A percentile compares a stretch with the other conserved stretches of the same genome.
These are phyloP conservation scores for Vigna radiata DNA, from an alignment of 306 rosid species.

Conservation along the genomic window DNA sequence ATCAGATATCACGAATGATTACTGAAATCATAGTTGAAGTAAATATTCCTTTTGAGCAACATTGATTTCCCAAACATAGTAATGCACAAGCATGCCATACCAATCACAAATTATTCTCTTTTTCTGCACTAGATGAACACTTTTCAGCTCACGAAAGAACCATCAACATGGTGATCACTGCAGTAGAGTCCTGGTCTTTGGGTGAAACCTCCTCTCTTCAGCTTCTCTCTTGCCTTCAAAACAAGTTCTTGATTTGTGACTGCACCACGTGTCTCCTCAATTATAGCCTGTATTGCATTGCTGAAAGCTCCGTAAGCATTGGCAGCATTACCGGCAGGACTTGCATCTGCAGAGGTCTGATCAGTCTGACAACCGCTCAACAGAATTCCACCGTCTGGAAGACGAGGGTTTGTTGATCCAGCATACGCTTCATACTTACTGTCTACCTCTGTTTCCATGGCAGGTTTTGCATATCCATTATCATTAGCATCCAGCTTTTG, in stretches of 20 bases:
- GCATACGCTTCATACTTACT: conserved; percentile 84
- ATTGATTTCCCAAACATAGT: conserved; percentile 38
- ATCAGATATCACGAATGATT: conserved; percentile 39
- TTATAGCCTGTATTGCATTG: conserved; percentile 79
- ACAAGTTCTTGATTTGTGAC: conserved; percentile 79
- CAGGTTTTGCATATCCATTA: conserved; percentile 76
- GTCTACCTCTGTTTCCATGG: conserved; percentile 62
- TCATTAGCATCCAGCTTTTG: conserved; percentile 75
- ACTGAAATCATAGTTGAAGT: conserved; percentile 52
- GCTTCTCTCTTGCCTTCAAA: conserved; percentile 62
- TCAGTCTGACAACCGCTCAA: conserved; percentile 87
- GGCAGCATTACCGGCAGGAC: conserved; percentile 63
- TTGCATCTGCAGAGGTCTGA: conserved; percentile 94
- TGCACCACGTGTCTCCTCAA: conserved; percentile 61
- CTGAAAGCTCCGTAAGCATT: conserved; percentile 88
- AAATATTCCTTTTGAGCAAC: conserved; percentile 44
- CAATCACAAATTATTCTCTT: background rate
- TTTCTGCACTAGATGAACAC: conserved; percentile 33
- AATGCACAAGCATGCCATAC: background rate
- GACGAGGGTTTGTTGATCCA: conserved; percentile 61
- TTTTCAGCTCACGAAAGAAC: conserved; percentile 55
- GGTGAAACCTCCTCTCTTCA: conserved; percentile 69
- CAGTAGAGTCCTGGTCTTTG: conserved; percentile 95
- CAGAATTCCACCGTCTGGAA: conserved; percentile 72
- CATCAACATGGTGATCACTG: conserved; percentile 66